Percentiles rank a stretch among this genome's conserved stretches.
Evolutionary conservation across 805 yeast genomes (phyloP).

Genomic region (Maudiozyma barnettii): DNA sequence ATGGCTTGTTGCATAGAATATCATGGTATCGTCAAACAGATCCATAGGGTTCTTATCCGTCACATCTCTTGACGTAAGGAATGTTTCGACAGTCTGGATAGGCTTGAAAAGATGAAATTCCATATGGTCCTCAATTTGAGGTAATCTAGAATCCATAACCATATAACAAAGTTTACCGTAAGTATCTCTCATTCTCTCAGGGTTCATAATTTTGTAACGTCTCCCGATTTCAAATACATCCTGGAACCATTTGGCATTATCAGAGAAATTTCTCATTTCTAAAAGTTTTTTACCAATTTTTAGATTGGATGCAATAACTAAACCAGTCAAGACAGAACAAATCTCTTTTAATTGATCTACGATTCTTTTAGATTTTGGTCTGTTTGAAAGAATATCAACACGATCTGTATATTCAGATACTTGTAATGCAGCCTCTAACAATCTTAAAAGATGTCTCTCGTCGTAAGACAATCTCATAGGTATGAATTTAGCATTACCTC

Average conservation of each 20-base stretch:
- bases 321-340: conserved; percentile 69
- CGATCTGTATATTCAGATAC: conserved; percentile 75
- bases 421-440: conserved; percentile 66
- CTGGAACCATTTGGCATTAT: conserved; percentile 67
- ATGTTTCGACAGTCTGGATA: conserved; percentile 48
- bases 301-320: conserved; percentile 69
- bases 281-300: conserved; percentile 57
- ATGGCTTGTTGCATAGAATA: conserved; percentile 59
- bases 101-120: conserved; percentile 72
- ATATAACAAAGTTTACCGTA: conserved; percentile 75
- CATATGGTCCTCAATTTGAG: conserved; percentile 60
- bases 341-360: conserved; percentile 64
- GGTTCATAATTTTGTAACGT: conserved; percentile 76
- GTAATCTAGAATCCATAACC: conserved; percentile 75
- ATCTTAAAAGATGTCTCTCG: conserved; percentile 57
- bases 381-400: conserved; percentile 59
- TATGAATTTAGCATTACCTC: conserved; percentile 42
- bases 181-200: conserved; percentile 68
- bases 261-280: conserved; percentile 56
- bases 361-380: conserved; percentile 61
- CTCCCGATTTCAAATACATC: conserved; percentile 67
- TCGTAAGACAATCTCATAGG: conserved; percentile 61
- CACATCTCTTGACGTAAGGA: conserved; percentile 34
- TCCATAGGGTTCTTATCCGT: conserved; percentile 31
- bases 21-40: conserved; percentile 47